Evolutionary conservation across 495 filamentous ascomycete genomes (phyloP).

Genomic region (Aspergillus sclerotiicarbonarius): DNA sequence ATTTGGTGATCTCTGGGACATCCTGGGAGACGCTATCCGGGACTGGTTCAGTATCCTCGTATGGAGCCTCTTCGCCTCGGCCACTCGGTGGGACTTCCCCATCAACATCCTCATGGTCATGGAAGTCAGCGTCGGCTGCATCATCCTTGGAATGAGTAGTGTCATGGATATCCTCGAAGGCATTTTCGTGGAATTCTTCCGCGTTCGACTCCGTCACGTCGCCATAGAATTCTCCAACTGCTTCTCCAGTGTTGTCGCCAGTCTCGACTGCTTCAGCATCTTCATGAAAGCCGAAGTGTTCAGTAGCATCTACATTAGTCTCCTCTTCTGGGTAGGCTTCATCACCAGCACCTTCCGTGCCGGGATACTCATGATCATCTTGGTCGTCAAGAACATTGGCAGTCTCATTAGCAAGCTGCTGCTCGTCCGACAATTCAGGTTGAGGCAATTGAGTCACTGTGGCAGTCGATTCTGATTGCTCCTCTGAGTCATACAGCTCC

Average conservation of each 20-base stretch:
- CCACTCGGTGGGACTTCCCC: slow-evolving; percentile 14
- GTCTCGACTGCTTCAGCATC: slow-evolving; percentile 12
- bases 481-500: slow-evolving; percentile 29
- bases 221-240: slow-evolving; percentile 11
- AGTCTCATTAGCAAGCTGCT: slow-evolving; percentile 16
- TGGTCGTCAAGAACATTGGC: slow-evolving; percentile 13
- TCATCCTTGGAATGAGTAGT: slow-evolving; percentile 14
- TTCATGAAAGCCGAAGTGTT: slow-evolving; percentile 13
- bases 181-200: slow-evolving; percentile 18
- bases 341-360: slow-evolving; percentile 15
- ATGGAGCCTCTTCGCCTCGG: slow-evolving; percentile 18
- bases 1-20: slow-evolving; percentile 11
- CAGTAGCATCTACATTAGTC: slow-evolving; percentile 7
- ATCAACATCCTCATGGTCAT: slow-evolving; percentile 22
- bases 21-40: slow-evolving; percentile 16
- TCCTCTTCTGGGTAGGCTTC: slow-evolving; percentile 23
- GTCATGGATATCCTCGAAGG: slow-evolving; percentile 8
- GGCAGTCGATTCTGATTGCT: slow-evolving; percentile 32
- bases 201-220: slow-evolving; percentile 16
- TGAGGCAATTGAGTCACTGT: slow-evolving; percentile 25
- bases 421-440: slow-evolving; percentile 13
- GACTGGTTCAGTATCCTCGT: slow-evolving; percentile 17
- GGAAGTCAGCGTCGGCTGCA: slow-evolving; percentile 13
- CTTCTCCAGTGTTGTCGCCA: slow-evolving; percentile 17
- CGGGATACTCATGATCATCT: slow-evolving; percentile 15